Conservation (phyloP, 2,329 filamentous ascomycete genomes). For the Hypoxylon sp. region DNA sequence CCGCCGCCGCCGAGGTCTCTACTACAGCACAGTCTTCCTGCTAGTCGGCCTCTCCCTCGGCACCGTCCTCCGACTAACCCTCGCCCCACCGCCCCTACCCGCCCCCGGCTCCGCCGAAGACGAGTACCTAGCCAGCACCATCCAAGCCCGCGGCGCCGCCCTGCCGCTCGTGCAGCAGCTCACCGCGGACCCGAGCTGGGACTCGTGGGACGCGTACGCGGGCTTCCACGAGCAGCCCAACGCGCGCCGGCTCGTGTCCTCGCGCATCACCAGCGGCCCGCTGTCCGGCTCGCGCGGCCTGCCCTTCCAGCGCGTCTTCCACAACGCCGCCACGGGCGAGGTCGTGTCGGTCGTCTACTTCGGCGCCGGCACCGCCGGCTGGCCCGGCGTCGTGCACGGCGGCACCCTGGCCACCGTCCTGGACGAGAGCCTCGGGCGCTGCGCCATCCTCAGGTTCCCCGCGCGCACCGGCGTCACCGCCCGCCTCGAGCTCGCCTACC, state of each 20-base stretch:
- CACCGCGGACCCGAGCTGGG: constrained; percentile 57
- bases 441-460: constrained; percentile 64
- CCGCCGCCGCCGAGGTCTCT: constrained; percentile 43
- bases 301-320: constrained; percentile 72
- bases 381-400: constrained; percentile 79
- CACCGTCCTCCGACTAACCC: constrained; percentile 54
- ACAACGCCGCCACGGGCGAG: constrained; percentile 68
- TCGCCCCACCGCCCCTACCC: constrained; percentile 60
- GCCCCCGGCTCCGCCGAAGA: constrained; percentile 57
- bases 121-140: constrained; percentile 53
- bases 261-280: constrained; percentile 57
- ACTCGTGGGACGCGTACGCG: constrained; percentile 59
- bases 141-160: constrained; percentile 58
- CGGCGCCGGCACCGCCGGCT: constrained; percentile 73
- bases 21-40: constrained; percentile 55
- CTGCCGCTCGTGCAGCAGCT: constrained; percentile 64
- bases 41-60: constrained; percentile 57
- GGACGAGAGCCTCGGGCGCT: constrained; percentile 76
- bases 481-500: constrained; percentile 71
- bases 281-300: constrained; percentile 59
- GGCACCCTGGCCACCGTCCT: constrained; percentile 76
- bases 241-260: constrained; percentile 4
- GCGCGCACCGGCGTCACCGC: constrained; percentile 67
- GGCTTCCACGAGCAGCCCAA: constrained; percentile 18
- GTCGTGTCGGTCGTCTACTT: constrained; percentile 75